These are phyloP conservation scores for Hibiscus syriacus DNA, from an alignment of 345 rosid genomes.

Conservation along the genomic window DNA sequence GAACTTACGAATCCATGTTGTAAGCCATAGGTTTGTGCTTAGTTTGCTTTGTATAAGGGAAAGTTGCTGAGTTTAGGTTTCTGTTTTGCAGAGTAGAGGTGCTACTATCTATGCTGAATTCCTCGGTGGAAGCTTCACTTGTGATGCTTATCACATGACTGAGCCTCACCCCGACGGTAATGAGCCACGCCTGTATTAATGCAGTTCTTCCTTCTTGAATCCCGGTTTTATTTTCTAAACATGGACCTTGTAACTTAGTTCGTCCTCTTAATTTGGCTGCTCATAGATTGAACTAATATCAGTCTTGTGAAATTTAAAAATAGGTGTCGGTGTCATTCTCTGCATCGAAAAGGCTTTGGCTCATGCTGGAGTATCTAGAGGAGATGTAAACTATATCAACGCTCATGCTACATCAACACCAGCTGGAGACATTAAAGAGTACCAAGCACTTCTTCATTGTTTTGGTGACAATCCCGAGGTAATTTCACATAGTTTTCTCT, in stretches of 20 bases:
- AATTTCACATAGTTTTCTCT: constrained; percentile 9
- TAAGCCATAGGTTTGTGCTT: constrained; percentile 1
- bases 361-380: constrained; percentile 58
- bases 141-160: no score
- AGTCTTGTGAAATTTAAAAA: constrained; percentile 5
- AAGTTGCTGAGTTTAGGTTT: not conserved
- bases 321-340: constrained; percentile 73
- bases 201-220: no score
- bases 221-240: not conserved
- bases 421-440: constrained; percentile 88
- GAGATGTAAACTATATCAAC: constrained; percentile 74
- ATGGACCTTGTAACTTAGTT: not conserved
- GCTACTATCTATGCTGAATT: constrained; percentile 87
- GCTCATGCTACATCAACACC: constrained; percentile 95
- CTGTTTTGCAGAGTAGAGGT: constrained; percentile 61
- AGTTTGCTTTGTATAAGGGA: not conserved
- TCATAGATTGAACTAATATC: constrained; percentile 5
- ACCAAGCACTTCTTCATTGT: constrained; percentile 60
- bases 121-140: constrained; percentile 90
- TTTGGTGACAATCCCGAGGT: constrained; percentile 82
- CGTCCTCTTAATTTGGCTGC: no score
- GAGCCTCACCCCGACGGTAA: no score
- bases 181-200: no score
- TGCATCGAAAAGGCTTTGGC: constrained; percentile 86
- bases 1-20: not conserved